phyloP scores from a whole-genome alignment of 164 flowering plant species.

The Liquidambar formosana region DNA sequence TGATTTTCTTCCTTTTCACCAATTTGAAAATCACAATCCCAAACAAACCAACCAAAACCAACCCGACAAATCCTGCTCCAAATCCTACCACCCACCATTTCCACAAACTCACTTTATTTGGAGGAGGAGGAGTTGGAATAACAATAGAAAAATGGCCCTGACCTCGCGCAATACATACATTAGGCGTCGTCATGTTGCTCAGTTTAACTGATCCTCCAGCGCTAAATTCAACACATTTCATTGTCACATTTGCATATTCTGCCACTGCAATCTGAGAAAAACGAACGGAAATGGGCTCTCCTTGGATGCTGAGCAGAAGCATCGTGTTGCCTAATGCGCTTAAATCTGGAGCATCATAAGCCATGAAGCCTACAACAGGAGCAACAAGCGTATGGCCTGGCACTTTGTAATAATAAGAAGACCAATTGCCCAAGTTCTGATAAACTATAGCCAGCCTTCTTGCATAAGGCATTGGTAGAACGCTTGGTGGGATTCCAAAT shows the following conservation, averaged over 20 bases:
- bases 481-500: constrained; percentile 34
- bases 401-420: constrained; percentile 34
- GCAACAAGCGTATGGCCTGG: constrained; percentile 34
- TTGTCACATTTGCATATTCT: constrained; percentile 4
- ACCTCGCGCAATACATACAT: constrained; percentile 29
- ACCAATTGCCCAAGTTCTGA: constrained; percentile 44
- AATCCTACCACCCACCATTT: constrained; percentile 43
- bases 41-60: constrained; percentile 34
- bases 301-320: constrained; percentile 26
- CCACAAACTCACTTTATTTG: constrained; percentile 26
- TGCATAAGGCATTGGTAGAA: constrained; percentile 29
- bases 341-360: constrained; percentile 43
- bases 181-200: constrained; percentile 24
- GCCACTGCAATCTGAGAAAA: constrained; percentile 21
- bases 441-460: constrained; percentile 38
- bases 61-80: constrained; percentile 36
- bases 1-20: constrained; percentile 36
- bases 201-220: constrained; percentile 21
- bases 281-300: constrained; percentile 33
- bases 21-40: constrained; percentile 18
- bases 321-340: constrained; percentile 9
- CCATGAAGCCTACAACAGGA: constrained; percentile 47
- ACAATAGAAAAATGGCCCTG: constrained; percentile 39
- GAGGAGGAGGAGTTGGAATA: neutral
- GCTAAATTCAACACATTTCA: constrained; percentile 51